These are phyloP conservation scores for Lactarius sp. DNA, from an alignment of 768 basidiomycete species.

Conservation along the genomic window DNA sequence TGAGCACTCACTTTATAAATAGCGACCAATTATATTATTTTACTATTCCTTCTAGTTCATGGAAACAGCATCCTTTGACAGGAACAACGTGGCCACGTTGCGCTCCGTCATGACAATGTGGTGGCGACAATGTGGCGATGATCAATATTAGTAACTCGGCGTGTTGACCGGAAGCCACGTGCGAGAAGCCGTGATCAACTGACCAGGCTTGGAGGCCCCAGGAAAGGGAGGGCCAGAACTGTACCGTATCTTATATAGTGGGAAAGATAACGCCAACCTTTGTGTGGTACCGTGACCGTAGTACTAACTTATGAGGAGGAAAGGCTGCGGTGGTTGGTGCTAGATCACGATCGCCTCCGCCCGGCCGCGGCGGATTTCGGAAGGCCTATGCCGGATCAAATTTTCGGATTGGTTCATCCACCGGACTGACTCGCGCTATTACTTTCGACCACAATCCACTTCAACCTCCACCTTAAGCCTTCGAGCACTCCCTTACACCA, in stretches of 20 bases:
- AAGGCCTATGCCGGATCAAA: not conserved
- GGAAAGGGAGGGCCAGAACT: not conserved
- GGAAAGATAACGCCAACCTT: not conserved
- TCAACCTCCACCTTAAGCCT: conserved; percentile 21
- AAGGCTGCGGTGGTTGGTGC: no score
- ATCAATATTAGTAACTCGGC: not conserved
- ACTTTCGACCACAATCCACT: conserved; percentile 26
- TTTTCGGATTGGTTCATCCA: not conserved
- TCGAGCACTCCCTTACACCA: conserved; percentile 25
- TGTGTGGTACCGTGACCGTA: not conserved
- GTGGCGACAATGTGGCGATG: not conserved
- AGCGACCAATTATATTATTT: not conserved
- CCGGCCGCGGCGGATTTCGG: conserved; percentile 12
- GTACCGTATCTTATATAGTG: not conserved
- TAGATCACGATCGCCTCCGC: not conserved
- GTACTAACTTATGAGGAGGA: not conserved
- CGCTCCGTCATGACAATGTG: not conserved
- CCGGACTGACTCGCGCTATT: not conserved
- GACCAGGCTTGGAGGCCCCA: not conserved
- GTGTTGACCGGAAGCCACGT: not conserved
- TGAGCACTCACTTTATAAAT: not conserved
- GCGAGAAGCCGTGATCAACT: not conserved
- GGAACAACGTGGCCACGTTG: no score
- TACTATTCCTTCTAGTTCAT: not conserved
- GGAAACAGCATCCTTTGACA: no score